These are phyloP conservation scores for Otatea glauca DNA, from an alignment of 176 grass and related monocot species.

Conservation along the genomic window DNA sequence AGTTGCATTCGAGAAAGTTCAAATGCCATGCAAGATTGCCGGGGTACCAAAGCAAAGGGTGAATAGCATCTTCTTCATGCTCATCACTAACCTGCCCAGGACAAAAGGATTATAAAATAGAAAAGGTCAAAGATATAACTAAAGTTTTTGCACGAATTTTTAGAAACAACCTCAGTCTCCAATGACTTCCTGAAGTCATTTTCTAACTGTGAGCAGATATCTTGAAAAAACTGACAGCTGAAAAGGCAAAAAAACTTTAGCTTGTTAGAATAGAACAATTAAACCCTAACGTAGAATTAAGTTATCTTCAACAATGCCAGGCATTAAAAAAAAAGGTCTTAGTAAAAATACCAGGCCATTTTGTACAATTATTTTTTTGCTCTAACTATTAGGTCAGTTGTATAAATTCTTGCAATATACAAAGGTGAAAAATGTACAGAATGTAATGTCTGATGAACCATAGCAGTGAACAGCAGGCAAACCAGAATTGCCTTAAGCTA, in stretches of 20 bases:
- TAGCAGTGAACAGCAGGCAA: neutral
- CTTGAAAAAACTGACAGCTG: conserved; percentile 88
- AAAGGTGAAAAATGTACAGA: neutral
- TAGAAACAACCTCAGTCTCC: conserved; percentile 72
- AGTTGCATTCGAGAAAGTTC: conserved; percentile 97
- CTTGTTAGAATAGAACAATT: conserved; percentile 24
- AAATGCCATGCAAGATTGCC: conserved; percentile 98
- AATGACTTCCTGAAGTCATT: conserved; percentile 89
- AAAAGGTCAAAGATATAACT: conserved; percentile 8
- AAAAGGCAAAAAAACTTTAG: conserved; percentile 39
- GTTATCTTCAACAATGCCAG: neutral
- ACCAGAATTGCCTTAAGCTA: neutral
- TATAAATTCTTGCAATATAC: neutral
- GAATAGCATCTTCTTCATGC: conserved; percentile 79
- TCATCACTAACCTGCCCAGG: conserved; percentile 73
- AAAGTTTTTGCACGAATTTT: conserved; percentile 16
- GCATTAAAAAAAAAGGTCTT: neutral
- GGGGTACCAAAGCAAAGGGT: conserved; percentile 94
- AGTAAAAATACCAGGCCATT: neutral
- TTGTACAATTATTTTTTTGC: neutral
- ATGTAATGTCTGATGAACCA: neutral
- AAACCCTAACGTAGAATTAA: conserved; percentile 37
- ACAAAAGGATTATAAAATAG: conserved; percentile 24
- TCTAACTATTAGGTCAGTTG: neutral
- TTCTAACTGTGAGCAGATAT: conserved; percentile 83